phyloP scores from a whole-genome alignment of 805 yeast genomes.

The Wickerhamiella sergipiensis region DNA sequence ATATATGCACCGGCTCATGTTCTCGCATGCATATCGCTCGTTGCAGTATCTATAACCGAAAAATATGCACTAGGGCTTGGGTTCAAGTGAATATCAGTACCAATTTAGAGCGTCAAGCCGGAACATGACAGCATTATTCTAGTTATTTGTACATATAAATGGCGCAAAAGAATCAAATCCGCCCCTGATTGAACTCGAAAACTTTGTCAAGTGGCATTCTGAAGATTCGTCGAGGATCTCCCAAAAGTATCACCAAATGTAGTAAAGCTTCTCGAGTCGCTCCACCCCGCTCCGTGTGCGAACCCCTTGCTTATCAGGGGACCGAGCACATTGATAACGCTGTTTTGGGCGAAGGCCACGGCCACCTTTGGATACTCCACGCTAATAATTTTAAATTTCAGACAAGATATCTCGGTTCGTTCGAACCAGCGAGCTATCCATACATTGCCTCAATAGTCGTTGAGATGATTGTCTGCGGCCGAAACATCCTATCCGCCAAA shows the following conservation, averaged over 20 bases:
- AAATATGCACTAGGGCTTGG: neutral
- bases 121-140: neutral
- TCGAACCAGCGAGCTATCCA: neutral
- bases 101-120: no score
- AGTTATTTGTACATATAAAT: no score
- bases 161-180: no score
- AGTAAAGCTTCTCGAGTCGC: neutral
- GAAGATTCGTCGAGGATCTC: neutral
- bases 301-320: neutral
- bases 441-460: no score
- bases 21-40: neutral
- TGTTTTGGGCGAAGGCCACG: neutral
- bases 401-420: neutral
- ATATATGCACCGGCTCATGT: neutral
- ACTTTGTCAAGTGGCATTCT: neutral
- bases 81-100: neutral
- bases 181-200: no score
- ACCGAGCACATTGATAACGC: neutral
- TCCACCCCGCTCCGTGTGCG: neutral
- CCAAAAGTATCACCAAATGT: neutral
- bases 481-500: no score
- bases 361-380: neutral
- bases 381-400: no score
- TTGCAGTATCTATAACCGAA: neutral
- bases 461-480: no score